Evolutionary conservation across 345 rosid species (phyloP).

Genomic region (Abelmoschus esculentus): DNA sequence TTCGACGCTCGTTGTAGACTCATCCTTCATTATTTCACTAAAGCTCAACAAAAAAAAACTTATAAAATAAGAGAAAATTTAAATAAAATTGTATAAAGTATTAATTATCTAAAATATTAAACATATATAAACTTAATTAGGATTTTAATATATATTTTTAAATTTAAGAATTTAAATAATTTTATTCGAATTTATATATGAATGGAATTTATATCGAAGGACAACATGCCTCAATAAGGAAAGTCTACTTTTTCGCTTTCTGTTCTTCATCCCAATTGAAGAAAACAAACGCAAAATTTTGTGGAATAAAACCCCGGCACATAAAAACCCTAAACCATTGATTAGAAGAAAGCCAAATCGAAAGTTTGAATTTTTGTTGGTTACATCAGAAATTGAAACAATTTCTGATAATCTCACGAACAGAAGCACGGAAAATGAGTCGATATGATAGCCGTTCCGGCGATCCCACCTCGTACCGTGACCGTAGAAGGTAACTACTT

Average conservation of each 20-base stretch:
- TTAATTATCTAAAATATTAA: too few species aligned
- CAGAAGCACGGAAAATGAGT: conserved; percentile 47
- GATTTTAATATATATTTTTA: too few species aligned
- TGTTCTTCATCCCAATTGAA: conserved; percentile 14
- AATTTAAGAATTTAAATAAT: too few species aligned
- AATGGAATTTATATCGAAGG: neutral
- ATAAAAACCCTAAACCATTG: conserved; percentile 17
- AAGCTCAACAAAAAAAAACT: too few species aligned
- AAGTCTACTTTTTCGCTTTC: neutral
- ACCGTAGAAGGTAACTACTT: conserved; percentile 61
- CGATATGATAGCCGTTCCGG: conserved; percentile 91
- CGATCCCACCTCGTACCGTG: conserved; percentile 89
- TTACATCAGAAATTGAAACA: neutral
- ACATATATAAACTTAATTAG: too few species aligned
- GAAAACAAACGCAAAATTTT: too few species aligned
- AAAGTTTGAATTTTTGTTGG: neutral
- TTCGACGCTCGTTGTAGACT: too few species aligned
- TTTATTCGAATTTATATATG: too few species aligned
- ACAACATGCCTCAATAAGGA: neutral
- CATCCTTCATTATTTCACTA: too few species aligned
- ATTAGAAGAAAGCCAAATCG: neutral
- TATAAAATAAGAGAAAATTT: too few species aligned
- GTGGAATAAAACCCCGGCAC: conserved; percentile 18
- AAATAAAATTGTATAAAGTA: too few species aligned
- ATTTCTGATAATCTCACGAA: conserved; percentile 6